Conservation (phyloP, 202 grass and related monocot species). For the Schoenoplectus tabernaemontani region DNA sequence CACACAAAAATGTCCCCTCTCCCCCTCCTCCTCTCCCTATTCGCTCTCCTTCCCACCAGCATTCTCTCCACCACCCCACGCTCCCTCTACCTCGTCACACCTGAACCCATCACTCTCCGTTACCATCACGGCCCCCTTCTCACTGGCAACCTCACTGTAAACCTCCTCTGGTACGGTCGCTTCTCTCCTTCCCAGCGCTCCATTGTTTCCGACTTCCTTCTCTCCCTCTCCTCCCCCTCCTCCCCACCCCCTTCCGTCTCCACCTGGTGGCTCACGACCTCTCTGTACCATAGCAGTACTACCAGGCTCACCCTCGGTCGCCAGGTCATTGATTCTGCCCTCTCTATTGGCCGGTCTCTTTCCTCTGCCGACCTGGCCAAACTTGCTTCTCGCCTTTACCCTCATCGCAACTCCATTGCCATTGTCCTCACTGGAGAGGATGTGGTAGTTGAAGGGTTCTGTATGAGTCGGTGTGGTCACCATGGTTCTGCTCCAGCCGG, state of each 20-base stretch:
- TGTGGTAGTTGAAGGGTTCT: constrained; percentile 59
- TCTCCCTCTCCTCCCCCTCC: constrained; percentile 35
- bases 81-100: constrained; percentile 53
- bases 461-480: constrained; percentile 56
- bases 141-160: constrained; percentile 52
- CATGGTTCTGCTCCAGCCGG: constrained; percentile 32
- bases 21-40: background rate
- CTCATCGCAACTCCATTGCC: constrained; percentile 40
- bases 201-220: constrained; percentile 55
- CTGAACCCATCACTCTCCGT: constrained; percentile 39
- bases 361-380: constrained; percentile 28
- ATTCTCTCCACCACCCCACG: constrained; percentile 25
- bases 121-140: constrained; percentile 71
- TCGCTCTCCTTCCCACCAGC: background rate
- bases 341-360: constrained; percentile 32
- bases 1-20: background rate
- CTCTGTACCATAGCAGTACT: constrained; percentile 41
- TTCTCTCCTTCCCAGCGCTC: constrained; percentile 54
- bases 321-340: constrained; percentile 39
- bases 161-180: constrained; percentile 69
- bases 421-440: constrained; percentile 41
- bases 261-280: constrained; percentile 57
- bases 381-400: constrained; percentile 38
- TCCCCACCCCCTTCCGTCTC: constrained; percentile 35
- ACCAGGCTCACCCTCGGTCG: constrained; percentile 41